These are phyloP conservation scores for Lentinula lateritia DNA, from an alignment of 768 basidiomycete species.

Conservation along the genomic window DNA sequence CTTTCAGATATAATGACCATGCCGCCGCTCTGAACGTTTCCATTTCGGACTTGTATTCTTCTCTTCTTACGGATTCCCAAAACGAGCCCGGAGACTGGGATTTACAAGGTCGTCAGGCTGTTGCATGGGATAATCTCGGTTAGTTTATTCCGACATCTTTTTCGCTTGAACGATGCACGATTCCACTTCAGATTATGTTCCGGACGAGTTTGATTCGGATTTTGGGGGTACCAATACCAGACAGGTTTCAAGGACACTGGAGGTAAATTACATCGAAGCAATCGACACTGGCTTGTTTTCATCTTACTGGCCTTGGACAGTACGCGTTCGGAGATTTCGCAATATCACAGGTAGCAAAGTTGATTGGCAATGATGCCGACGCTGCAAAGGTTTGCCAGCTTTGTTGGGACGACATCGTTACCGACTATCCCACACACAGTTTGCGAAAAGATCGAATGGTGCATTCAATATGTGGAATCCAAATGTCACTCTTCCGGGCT, in stretches of 20 bases:
- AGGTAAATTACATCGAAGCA: slow-evolving; percentile 28
- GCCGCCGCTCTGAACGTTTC: slow-evolving; percentile 43
- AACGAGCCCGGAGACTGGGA: slow-evolving; percentile 56
- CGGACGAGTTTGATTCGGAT: slow-evolving; percentile 11
- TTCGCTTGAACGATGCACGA: neutral
- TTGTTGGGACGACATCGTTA: neutral
- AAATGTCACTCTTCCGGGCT: slow-evolving; percentile 44
- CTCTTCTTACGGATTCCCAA: slow-evolving; percentile 56
- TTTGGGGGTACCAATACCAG: slow-evolving; percentile 54
- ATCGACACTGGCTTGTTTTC: neutral
- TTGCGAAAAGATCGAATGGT: slow-evolving; percentile 47
- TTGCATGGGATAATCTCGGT: slow-evolving; percentile 47
- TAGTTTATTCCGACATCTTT: slow-evolving; percentile 24
- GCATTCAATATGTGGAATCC: slow-evolving; percentile 59
- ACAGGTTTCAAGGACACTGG: slow-evolving; percentile 57
- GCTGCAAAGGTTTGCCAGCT: slow-evolving; percentile 37
- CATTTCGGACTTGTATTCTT: slow-evolving; percentile 43
- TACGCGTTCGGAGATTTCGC: slow-evolving; percentile 61
- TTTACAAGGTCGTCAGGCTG: slow-evolving; percentile 53
- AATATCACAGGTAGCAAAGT: slow-evolving; percentile 57
- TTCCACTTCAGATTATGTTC: slow-evolving; percentile 14
- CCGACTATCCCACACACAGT: slow-evolving; percentile 26
- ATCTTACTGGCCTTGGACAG: slow-evolving; percentile 20
- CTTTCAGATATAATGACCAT: slow-evolving; percentile 42
- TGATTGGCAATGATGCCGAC: slow-evolving; percentile 44